Evolutionary conservation across 1,284 basidiomycete genomes (phyloP).

Genomic region (Anthracocystis panici-leucophaei): DNA sequence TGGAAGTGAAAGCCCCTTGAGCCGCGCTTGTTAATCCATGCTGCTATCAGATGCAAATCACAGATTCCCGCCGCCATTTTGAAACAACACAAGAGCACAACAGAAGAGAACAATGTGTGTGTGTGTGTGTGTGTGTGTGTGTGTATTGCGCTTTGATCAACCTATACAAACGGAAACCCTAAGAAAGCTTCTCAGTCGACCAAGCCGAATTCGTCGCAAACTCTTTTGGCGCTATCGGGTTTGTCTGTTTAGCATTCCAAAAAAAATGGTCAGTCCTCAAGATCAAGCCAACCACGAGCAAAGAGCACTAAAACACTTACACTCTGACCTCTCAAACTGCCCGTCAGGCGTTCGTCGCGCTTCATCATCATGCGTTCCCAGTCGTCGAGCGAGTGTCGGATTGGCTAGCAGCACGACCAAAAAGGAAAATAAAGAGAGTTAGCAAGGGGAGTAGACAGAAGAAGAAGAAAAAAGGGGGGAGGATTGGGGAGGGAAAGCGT

Average conservation of each 20-base stretch:
- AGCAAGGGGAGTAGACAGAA: neutral
- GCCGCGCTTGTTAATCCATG: no score
- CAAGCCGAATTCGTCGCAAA: conserved; percentile 68
- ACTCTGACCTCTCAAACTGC: conserved; percentile 64
- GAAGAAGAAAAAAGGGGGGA: neutral
- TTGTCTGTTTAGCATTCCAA: conserved; percentile 29
- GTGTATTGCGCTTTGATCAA: no score
- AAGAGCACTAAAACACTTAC: conserved; percentile 47
- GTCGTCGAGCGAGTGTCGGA: conserved; percentile 66
- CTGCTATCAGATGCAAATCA: neutral
- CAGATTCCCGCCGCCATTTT: no score
- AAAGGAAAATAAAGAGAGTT: neutral
- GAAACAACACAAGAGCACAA: neutral
- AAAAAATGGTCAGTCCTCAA: no score
- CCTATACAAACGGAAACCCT: no score
- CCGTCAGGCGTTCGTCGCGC: conserved; percentile 67
- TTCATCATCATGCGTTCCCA: conserved; percentile 70
- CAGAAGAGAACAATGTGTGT: neutral
- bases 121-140: no score
- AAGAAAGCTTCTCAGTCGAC: conserved; percentile 60
- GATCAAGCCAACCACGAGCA: neutral
- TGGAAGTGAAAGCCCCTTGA: conserved; percentile 40
- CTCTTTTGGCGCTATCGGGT: conserved; percentile 61
- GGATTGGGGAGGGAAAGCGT: conserved; percentile 10
- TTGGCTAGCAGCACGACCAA: conserved; percentile 40